Conservation (phyloP, 345 rosid genomes). For the Carallia brachiata region DNA sequence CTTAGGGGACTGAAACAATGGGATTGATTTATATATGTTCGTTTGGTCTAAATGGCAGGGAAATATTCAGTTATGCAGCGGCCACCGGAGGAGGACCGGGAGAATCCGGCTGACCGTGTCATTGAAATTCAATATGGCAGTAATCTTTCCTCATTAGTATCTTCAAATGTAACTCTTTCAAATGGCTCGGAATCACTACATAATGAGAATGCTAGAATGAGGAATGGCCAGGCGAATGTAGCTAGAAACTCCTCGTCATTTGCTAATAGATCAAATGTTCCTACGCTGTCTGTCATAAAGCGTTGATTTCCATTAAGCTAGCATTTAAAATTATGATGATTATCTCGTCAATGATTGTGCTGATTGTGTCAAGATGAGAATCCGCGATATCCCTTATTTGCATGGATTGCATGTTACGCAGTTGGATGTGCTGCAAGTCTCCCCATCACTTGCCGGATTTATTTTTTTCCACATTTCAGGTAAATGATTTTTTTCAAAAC, state of each 20-base stretch:
- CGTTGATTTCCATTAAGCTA: constrained; percentile 11
- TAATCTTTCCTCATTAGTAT: background rate
- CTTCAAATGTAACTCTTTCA: background rate
- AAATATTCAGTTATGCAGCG: background rate
- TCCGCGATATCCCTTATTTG: constrained; percentile 14
- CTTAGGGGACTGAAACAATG: no score
- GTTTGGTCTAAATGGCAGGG: background rate
- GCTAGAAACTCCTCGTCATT: background rate
- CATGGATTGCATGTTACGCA: constrained; percentile 20
- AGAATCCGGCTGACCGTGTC: background rate
- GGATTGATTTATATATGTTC: background rate
- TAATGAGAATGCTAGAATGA: background rate
- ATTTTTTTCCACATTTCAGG: constrained; percentile 16
- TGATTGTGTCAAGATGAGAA: constrained; percentile 18
- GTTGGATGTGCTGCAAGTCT: constrained; percentile 20
- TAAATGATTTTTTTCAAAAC: background rate
- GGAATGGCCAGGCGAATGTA: background rate
- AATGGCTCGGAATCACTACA: background rate
- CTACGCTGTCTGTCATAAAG: background rate
- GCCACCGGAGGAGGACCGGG: background rate
- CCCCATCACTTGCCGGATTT: constrained; percentile 22
- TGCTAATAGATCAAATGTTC: background rate
- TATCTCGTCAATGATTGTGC: constrained; percentile 15
- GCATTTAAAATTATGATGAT: constrained; percentile 15
- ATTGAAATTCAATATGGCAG: background rate